Base-by-base conservation (phyloP, 1,284 basidiomycete species). In the Xerocomus nothofagi region DNA sequence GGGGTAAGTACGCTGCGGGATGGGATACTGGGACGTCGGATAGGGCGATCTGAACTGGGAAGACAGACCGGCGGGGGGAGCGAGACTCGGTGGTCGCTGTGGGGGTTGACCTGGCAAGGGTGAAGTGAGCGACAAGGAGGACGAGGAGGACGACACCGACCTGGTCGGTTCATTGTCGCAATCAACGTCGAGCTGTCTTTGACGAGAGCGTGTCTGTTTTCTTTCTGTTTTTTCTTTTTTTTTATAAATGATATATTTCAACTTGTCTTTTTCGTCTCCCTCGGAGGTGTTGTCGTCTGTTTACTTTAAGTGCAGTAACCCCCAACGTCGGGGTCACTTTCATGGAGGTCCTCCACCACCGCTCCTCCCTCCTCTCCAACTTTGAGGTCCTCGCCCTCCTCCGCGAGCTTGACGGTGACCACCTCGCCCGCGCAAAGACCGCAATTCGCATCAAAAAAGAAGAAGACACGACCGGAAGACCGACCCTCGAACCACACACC, bases 301-400 rank as follows among this genome's bases (percentile, higher is more conserved):
- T 65, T 60, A 24, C 41, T 18, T 7, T 9, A 34, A 8, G 30
- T 39, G 14, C n/a, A 10, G 27, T 50, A 61, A 62, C 60, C 63
- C 62, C 65, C 65, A 61, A 60, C 60, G 47, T 47, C n/a, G n/a
- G 47, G n/a, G 3, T 3, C 34, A 2, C 8, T 10, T 8, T 20
- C 7, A 66, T 65, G 61, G 44, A 65, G 12, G 84, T 97, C 51
- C 62, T 95, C 49, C 86, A 88, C 55, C 70, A 84, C 17, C 81
- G 90, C 33, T 79, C 91, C 6, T 88, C 89, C 9, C 81, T 94
- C 48, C 78, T 95, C 11, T 86, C 89, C 36, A 93, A 95, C 71
- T 84, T 79, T 62, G 94, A 98, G 70, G 93, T 97, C 54, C 76
- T 96, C 36, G 66, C 78, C 17, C 80, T 94, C 50, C 82, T 97